Base-by-base conservation (phyloP, 805 yeast genomes). In the Cyberlindnera mycetangii region DNA sequence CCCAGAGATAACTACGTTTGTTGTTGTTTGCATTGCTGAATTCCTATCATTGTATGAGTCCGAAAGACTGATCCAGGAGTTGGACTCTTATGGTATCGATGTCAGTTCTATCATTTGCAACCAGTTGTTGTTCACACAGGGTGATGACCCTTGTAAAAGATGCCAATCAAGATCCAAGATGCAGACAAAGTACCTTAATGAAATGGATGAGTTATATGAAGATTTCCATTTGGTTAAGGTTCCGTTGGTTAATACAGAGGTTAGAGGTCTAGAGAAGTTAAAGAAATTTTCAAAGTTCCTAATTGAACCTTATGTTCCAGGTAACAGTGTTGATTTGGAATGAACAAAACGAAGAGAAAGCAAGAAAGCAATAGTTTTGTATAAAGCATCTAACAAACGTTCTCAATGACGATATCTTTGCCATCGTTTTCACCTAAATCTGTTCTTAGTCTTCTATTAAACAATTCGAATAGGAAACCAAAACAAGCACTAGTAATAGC, bases 11-110 rank as follows among this genome's bases (percentile, higher is more conserved):
- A 93, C 99, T 16, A 93, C 99, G 0, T 86, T 86, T 59, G 86
- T 93, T 25, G 93, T 97, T 69, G 99, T 93, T 35, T 93, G 99
- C 69, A 93, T 93, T 54, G 89, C 97, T 39, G 99, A 93, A 70
- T 93, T 93, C 68, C 75, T 93, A 61, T 90, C 98, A 2, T 73
- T 93, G 38, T 93, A 93, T 67, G 99, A 93, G 68, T 92, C 98
- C 16, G 99, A 93, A 70, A 83, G 99, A 70, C 79, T 93, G 82
- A 87, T 93, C 55, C 99, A 93, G 71, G 99, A 93, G 65, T 78
- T 93, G 64, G 85, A 89, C 68, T 81, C 92, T 43, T 93, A 88
- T 68, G 86, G 89, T 54, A 93, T 93, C 84, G 99, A 93, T 66
- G 96, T 95, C 51, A 92, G 89, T 67, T 85, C 97, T 31, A 93